phyloP scores from a whole-genome alignment of 1,139 yeast genomes.

The Debaryomycetaceae sp. region DNA sequence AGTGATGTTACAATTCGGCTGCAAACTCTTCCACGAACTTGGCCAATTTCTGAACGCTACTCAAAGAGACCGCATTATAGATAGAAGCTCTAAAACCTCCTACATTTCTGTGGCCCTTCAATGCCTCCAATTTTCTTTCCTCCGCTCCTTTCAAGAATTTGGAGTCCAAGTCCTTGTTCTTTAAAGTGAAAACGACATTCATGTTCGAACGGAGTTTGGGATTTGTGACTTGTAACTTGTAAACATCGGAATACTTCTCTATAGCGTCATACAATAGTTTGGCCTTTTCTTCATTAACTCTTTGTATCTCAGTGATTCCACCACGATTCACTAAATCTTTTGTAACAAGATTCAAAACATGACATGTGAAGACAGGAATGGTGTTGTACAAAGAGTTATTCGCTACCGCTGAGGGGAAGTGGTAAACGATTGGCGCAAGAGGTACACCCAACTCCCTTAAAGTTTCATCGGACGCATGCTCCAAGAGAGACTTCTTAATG shows the following conservation, averaged over 20 bases:
- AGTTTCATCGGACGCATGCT: conserved; percentile 62
- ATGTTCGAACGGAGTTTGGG: conserved; percentile 66
- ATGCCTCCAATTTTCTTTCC: conserved; percentile 56
- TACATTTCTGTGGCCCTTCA: conserved; percentile 95
- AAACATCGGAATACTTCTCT: conserved; percentile 62
- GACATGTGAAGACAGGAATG: conserved; percentile 87
- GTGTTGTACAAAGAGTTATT: conserved; percentile 95
- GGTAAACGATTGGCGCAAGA: conserved; percentile 82
- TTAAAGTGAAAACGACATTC: conserved; percentile 89
- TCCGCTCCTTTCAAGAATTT: conserved; percentile 60
- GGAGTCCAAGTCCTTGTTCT: conserved; percentile 58
- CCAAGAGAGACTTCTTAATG: conserved; percentile 73
- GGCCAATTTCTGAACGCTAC: conserved; percentile 59
- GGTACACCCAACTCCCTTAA: conserved; percentile 62
- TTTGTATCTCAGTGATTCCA: conserved; percentile 50
- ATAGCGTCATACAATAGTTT: conserved; percentile 57
- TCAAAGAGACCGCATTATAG: conserved; percentile 77
- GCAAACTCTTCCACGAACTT: conserved; percentile 66
- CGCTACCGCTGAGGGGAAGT: conserved; percentile 78
- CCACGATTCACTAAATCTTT: conserved; percentile 61
- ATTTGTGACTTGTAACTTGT: conserved; percentile 61
- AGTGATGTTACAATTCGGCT: conserved; percentile 13
- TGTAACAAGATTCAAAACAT: conserved; percentile 77
- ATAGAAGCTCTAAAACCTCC: conserved; percentile 96
- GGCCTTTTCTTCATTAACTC: conserved; percentile 60